Percentiles rank a stretch among this genome's conserved stretches.
Conservation (phyloP, 257 asterid species). For the Eustoma russellianum region DNA sequence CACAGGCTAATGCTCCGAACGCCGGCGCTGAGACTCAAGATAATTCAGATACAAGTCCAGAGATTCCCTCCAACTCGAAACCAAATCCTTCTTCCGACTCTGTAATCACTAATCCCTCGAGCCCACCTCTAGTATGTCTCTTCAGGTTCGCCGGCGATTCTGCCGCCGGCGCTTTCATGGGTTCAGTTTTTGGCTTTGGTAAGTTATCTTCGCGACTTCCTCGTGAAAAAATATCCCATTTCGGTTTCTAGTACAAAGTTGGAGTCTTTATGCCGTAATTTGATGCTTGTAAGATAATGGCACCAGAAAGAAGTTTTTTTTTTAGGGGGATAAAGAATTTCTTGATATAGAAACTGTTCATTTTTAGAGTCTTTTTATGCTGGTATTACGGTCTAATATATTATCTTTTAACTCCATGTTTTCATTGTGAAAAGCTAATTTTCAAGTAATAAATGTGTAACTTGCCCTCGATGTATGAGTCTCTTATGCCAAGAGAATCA, state of each 20-base stretch:
- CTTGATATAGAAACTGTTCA: no score
- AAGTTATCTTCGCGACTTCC: neutral
- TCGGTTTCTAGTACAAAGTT: neutral
- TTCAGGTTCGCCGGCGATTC: conserved; percentile 62
- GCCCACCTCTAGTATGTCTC: conserved; percentile 61
- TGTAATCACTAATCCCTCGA: conserved; percentile 33
- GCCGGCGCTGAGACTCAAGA: conserved; percentile 45
- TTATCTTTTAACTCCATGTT: no score
- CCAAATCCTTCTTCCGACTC: conserved; percentile 29
- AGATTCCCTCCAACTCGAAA: conserved; percentile 14
- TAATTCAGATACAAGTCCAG: conserved; percentile 2
- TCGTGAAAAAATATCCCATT: neutral
- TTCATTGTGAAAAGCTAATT: no score
- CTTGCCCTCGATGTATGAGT: no score
- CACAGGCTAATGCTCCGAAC: conserved; percentile 42
- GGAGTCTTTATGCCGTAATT: neutral
- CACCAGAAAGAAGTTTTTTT: no score
- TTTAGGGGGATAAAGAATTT: no score
- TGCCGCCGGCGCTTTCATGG: conserved; percentile 71
- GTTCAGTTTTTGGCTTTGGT: conserved; percentile 79
- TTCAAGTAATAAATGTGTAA: no score
- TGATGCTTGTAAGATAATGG: no score
- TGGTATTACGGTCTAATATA: no score
- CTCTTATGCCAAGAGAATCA: no score
- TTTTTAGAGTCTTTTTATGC: no score